phyloP scores from a whole-genome alignment of 805 yeast genomes.

The Suhomyces prunicola region DNA sequence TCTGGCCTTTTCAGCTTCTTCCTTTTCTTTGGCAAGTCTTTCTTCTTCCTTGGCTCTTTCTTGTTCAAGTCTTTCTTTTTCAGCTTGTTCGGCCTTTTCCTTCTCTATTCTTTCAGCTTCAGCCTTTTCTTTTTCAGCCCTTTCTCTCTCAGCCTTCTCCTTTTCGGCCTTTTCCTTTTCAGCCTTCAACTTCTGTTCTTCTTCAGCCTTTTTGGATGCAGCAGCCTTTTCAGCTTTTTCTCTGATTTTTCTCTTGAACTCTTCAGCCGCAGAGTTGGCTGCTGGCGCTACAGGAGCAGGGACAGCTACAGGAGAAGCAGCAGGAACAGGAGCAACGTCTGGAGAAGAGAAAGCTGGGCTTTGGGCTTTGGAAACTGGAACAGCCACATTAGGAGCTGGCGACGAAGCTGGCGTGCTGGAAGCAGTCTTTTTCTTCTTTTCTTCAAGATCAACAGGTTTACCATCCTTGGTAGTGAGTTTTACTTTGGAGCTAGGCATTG shows the following conservation, averaged over 20 bases:
- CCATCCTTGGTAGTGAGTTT: slow-evolving; percentile 44
- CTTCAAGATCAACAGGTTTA: slow-evolving; percentile 40
- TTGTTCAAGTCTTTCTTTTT: slow-evolving; percentile 1
- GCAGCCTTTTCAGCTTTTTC: slow-evolving; percentile 23
- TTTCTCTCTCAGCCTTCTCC: slow-evolving; percentile 7
- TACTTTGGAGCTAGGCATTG: slow-evolving; percentile 22
- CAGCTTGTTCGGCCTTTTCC: slow-evolving; percentile 7
- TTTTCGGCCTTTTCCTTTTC: slow-evolving; percentile 10
- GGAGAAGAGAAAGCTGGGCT: slow-evolving; percentile 8
- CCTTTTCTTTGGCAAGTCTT: background rate
- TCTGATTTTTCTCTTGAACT: slow-evolving; percentile 34
- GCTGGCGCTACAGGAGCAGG: slow-evolving; percentile 6
- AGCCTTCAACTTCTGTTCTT: slow-evolving; percentile 8
- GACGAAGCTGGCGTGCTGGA: slow-evolving; percentile 30
- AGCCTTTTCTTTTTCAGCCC: slow-evolving; percentile 9
- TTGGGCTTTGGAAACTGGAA: slow-evolving; percentile 9
- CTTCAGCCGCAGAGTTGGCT: slow-evolving; percentile 27
- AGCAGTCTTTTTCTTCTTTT: slow-evolving; percentile 30
- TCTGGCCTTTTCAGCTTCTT: slow-evolving; percentile 4
- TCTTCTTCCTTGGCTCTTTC: slow-evolving; percentile 3
- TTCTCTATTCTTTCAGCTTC: slow-evolving; percentile 8
- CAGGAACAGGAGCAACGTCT: background rate
- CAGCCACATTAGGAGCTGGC: slow-evolving; percentile 20
- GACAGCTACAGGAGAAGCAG: slow-evolving; percentile 11
- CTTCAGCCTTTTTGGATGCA: slow-evolving; percentile 10